Percentiles rank a stretch among this genome's conserved stretches.
Evolutionary conservation across 257 asterid genomes (phyloP).

Genomic region (Solanum pennellii): DNA sequence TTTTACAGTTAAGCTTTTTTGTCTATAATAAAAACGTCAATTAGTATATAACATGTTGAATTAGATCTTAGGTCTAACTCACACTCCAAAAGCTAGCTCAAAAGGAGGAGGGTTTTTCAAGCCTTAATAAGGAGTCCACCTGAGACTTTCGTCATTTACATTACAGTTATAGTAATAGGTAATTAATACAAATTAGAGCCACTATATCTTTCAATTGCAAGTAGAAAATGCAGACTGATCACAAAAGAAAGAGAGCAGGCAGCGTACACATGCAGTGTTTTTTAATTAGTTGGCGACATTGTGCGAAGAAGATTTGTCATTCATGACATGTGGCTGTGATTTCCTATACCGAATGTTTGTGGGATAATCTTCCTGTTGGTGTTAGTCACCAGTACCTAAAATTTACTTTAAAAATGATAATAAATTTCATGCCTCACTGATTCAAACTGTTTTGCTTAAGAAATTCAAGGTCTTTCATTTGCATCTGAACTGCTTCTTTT

Average conservation of each 20-base stretch:
- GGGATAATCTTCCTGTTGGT: neutral
- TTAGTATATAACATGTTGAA: no score
- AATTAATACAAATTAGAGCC: neutral
- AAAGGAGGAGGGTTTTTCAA: no score
- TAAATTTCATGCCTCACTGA: neutral
- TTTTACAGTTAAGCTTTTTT: neutral
- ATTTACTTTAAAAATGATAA: neutral
- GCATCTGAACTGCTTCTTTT: conserved; percentile 81
- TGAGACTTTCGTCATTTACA: no score
- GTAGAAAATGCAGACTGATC: neutral
- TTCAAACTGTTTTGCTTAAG: conserved; percentile 28
- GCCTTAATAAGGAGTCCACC: no score
- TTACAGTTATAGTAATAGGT: neutral
- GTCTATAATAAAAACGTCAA: neutral
- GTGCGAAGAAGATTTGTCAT: neutral
- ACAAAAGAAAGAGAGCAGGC: neutral
- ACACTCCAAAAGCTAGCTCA: no score
- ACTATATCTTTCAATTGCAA: neutral
- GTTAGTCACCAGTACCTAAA: neutral
- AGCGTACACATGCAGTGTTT: neutral
- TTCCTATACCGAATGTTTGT: neutral
- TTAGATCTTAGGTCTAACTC: no score
- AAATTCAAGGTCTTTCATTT: conserved; percentile 87
- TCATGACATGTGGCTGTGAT: neutral
- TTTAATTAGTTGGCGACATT: neutral